These are phyloP conservation scores for Fennellomyces sp. DNA, from an alignment of 371 early-diverging fungal genomes.

Conservation along the genomic window DNA sequence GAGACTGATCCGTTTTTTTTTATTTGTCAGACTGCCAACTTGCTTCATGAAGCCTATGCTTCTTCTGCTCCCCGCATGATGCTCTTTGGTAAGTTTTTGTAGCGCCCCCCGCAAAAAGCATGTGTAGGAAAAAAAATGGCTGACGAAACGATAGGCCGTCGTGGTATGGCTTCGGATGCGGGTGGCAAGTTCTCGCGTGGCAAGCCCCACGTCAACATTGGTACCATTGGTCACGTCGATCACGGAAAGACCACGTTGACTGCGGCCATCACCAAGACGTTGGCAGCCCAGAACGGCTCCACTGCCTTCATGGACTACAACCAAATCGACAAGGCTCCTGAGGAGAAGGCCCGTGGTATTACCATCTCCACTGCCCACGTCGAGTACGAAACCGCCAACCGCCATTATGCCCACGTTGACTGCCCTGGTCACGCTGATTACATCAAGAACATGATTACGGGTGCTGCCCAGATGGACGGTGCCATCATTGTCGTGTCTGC, in stretches of 20 bases:
- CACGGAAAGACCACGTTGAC: slow-evolving; percentile 99
- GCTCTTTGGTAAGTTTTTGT: slow-evolving; percentile 44
- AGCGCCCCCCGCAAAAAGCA: no score
- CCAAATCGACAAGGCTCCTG: slow-evolving; percentile 97
- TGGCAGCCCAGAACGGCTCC: slow-evolving; percentile 71
- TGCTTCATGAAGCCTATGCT: slow-evolving; percentile 42
- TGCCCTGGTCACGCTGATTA: slow-evolving; percentile 99
- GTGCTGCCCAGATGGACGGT: slow-evolving; percentile 99
- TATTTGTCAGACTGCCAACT: slow-evolving; percentile 37
- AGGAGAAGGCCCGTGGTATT: slow-evolving; percentile 97
- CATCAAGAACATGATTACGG: slow-evolving; percentile 99
- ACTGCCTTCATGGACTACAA: slow-evolving; percentile 94
- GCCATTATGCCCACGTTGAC: slow-evolving; percentile 98
- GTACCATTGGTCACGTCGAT: slow-evolving; percentile 99
- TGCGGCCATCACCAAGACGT: slow-evolving; percentile 98
- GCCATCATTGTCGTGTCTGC: slow-evolving; percentile 99
- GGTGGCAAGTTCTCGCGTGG: slow-evolving; percentile 66
- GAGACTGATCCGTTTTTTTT: not conserved
- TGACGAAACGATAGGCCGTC: slow-evolving; percentile 32
- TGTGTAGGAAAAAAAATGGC: not conserved
- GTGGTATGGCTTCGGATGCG: slow-evolving; percentile 49
- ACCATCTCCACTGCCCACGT: slow-evolving; percentile 97
- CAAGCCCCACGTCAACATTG: slow-evolving; percentile 99
- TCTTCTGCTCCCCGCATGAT: slow-evolving; percentile 42
- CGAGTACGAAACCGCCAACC: slow-evolving; percentile 89